Evolutionary conservation across 352 stramenopile genomes (phyloP), one percentile per base, ranked within the genome.

Genomic region (Plasmopara halstedii): DNA sequence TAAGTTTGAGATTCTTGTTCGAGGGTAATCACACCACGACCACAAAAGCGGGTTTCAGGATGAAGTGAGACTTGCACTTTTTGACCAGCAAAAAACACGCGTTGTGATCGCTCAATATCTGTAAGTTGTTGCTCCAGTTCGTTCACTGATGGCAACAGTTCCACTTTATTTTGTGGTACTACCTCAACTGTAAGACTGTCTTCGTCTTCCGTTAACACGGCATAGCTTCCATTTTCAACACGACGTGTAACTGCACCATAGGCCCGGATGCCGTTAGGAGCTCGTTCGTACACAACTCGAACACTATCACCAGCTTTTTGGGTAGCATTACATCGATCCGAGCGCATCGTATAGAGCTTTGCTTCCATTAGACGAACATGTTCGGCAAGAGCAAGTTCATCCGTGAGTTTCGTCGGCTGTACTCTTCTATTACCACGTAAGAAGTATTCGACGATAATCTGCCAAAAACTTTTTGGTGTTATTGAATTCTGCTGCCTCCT

Each of bases 31-130:
- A 85, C 51, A 0, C 74, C 78, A 13, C 52, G 63, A 4, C 74
- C 74, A 0, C 62, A 82, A 47, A 89, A 87, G 4, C 69, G 70
- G n/a, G 62, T 86, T 6, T 74, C 75, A 0, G 73, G 73, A 49
- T 89, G 85, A 40, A 89, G 27, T 35, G 74, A 83, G 40, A 87
- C 73, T 34, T 87, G 66, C 19, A 89, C 73, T 35, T 81, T 84
- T 26, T 76, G 67, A 3, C 78, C 78, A 4, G 67, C 75, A 53
- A 82, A 89, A 3, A 87, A 51, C 15, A 61, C 42, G 35, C 64
- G 79, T 33, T 57, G 56, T 15, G 53, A 52, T 15, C 61, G 48
- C 15, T 67, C 56, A 3, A 89, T 52, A 42, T 85, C 70, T 2
- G 38, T 43, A 2, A 71, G 53, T 39, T 89, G 78, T 6, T 57